phyloP scores from a whole-genome alignment of 305 asterid genomes.

The Salvia sclarea region DNA sequence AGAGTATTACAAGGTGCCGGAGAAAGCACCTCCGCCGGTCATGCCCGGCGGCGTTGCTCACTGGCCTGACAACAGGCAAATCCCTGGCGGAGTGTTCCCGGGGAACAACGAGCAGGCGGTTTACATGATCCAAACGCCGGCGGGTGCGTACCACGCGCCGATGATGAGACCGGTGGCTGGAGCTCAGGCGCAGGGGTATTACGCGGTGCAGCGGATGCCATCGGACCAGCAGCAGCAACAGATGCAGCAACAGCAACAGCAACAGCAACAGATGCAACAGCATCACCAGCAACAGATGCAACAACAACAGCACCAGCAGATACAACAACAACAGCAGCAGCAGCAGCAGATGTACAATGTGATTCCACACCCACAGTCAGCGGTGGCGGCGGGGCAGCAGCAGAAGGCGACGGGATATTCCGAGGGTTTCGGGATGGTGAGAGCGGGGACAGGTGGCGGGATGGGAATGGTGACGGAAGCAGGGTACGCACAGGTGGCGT shows the following conservation, averaged over 20 bases:
- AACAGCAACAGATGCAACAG: neutral
- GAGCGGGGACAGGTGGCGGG: conserved; percentile 49
- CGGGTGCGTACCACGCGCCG: conserved; percentile 54
- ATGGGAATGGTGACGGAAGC: conserved; percentile 50
- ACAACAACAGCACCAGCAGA: conserved; percentile 41
- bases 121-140: conserved; percentile 60
- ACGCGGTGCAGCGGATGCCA: conserved; percentile 63
- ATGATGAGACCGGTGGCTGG: conserved; percentile 55
- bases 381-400: conserved; percentile 49
- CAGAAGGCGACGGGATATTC: conserved; percentile 57
- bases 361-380: conserved; percentile 47
- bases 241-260: neutral
- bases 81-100: conserved; percentile 51
- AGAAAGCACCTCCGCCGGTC: conserved; percentile 44
- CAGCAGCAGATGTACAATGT: conserved; percentile 56
- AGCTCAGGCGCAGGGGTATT: conserved; percentile 61
- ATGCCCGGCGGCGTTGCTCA: conserved; percentile 50
- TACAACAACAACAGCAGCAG: conserved; percentile 30
- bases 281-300: neutral
- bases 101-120: conserved; percentile 63
- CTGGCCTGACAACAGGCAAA: conserved; percentile 70
- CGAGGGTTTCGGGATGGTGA: conserved; percentile 63
- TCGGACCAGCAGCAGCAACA: conserved; percentile 56
- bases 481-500: conserved; percentile 67
- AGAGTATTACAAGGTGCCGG: conserved; percentile 64